Base-by-base conservation (phyloP, 495 filamentous ascomycete species). In the Penicillium samsonianum region DNA sequence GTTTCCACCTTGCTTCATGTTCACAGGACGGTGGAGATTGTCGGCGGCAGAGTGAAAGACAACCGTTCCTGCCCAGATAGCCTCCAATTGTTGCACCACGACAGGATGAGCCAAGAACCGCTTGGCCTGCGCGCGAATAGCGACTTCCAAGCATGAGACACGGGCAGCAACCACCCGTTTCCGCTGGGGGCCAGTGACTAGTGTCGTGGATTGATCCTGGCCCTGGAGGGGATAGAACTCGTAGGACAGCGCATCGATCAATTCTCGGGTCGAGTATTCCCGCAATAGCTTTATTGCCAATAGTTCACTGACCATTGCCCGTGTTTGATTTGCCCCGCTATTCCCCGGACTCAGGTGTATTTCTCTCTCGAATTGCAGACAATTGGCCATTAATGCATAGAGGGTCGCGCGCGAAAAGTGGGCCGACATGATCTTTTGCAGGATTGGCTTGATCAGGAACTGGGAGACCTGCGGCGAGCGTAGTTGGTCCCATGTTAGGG, bases 141-240 rank as follows among this genome's bases (percentile, higher is more conserved):
- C 91, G 40, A 96, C 82, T 72, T 96, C 92, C 14, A 98, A 80
- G 40, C 92, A 90, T 17, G 92, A 96, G 16, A 92, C 90, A 46
- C 92, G 84, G 41, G 88, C 84, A n/a, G 81, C 78, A 28, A 78
- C 77, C 8, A 81, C 69, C 64, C 65, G 59, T 50, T 74, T 78
- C 31, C 62, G 58, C 12, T 65, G 67, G 5, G 58, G 69, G 37
- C 71, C 60, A 12, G 68, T 45, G 47, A 65, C 59, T 73, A 74
- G 74, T 47, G 63, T 66, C 2, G 42, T 67, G 2, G 76, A 70
- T 1, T 80, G 72, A n/a, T 80, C 71, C 45, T 88, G 81, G 49
- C 91, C 91, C 65, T 96, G 91, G 0, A 98, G 83, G 2, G 93
- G 93, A 68, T 90, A 88, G 67, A 96, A 96, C 63, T 96, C 92